phyloP scores from a whole-genome alignment of 2,329 filamentous ascomycete species.

The Stachybotrys echinatus region DNA sequence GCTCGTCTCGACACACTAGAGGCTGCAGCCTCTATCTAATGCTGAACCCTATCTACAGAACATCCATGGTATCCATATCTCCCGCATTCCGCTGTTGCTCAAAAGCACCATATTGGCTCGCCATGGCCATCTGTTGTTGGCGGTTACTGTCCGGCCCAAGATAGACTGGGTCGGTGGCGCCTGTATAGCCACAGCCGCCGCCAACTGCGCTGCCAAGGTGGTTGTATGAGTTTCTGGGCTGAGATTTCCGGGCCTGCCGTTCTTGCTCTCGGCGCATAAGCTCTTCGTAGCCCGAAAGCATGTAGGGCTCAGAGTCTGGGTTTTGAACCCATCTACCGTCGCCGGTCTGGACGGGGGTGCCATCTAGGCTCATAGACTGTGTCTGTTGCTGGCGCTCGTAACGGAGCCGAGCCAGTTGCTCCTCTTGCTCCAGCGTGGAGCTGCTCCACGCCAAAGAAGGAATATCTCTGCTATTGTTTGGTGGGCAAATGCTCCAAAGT shows the following conservation, averaged over 20 bases:
- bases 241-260: conserved; percentile 23
- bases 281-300: conserved; percentile 73
- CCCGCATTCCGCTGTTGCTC: conserved; percentile 40
- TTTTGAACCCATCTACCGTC: conserved; percentile 48
- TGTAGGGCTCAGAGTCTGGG: conserved; percentile 70
- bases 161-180: conserved; percentile 67
- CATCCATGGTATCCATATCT: conserved; percentile 45
- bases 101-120: conserved; percentile 62
- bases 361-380: conserved; percentile 49
- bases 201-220: conserved; percentile 36
- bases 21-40: neutral
- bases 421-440: conserved; percentile 52
- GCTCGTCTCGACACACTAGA: too few relatives aligned
- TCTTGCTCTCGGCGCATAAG: conserved; percentile 61
- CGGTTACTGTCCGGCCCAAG: conserved; percentile 37
- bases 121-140: conserved; percentile 54
- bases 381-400: conserved; percentile 43
- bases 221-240: conserved; percentile 35
- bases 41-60: conserved; percentile 16
- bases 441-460: conserved; percentile 46
- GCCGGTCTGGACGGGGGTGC: conserved; percentile 43
- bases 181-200: conserved; percentile 38
- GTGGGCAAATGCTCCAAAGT: conserved; percentile 79
- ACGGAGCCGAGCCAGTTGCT: conserved; percentile 54
- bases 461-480: conserved; percentile 51